Conservation (phyloP, 192 early-diverging fungal genomes). For the Ramicandelaber brevisporus region DNA sequence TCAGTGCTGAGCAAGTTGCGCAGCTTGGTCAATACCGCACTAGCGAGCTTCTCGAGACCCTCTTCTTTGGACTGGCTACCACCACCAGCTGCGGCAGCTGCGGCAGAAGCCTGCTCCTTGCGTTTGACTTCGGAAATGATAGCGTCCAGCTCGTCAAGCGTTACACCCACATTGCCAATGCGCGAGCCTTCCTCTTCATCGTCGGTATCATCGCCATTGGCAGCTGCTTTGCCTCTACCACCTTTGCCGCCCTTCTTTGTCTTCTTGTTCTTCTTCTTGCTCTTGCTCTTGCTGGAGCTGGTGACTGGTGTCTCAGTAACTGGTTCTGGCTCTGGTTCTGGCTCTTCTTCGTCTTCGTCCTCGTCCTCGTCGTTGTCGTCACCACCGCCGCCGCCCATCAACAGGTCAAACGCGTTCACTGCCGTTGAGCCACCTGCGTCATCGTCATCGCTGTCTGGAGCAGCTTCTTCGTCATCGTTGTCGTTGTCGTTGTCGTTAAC, state of each 20-base stretch:
- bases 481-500: constrained; percentile 1
- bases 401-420: constrained; percentile 13
- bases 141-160: constrained; percentile 2
- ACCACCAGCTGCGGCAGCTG: constrained; percentile 2
- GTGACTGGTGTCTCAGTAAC: no score
- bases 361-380: constrained; percentile 1
- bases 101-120: constrained; percentile 3
- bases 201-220: constrained; percentile 1
- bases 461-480: background rate
- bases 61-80: constrained; percentile 1
- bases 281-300: constrained; percentile 4
- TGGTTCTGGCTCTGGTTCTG: background rate
- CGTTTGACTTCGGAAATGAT: background rate
- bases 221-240: constrained; percentile 1
- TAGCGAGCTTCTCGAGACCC: constrained; percentile 7
- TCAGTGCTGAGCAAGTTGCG: constrained; percentile 20
- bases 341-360: constrained; percentile 1
- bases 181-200: constrained; percentile 13
- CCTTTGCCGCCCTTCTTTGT: constrained; percentile 4
- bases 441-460: background rate
- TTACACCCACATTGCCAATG: constrained; percentile 10
- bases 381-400: constrained; percentile 7
- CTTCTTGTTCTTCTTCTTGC: constrained; percentile 2
- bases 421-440: no score
- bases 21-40: constrained; percentile 8